Evolutionary conservation across 768 basidiomycete species (phyloP).

Genomic region (Hypholoma fasciculare): DNA sequence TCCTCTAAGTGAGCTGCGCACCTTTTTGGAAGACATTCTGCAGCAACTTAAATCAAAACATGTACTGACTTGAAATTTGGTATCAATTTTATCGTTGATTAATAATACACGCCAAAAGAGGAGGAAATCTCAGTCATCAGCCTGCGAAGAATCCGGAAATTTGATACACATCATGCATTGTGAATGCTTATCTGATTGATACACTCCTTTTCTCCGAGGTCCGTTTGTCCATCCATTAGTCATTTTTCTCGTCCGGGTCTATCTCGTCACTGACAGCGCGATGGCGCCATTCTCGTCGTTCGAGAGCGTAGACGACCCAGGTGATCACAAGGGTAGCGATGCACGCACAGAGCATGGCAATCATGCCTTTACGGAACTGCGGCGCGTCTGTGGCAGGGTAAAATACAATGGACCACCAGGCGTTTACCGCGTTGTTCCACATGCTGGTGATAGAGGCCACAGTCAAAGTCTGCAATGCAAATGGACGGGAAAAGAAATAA

Average conservation of each 20-base stretch:
- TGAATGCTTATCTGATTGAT: not conserved
- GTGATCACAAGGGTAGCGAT: slow-evolving; percentile 57
- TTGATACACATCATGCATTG: not conserved
- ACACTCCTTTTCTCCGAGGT: not conserved
- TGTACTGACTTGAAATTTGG: too few species aligned
- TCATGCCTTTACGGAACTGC: slow-evolving; percentile 65
- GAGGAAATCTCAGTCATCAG: too few species aligned
- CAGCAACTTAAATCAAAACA: too few species aligned
- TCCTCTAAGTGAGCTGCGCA: not conserved
- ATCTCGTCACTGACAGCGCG: not conserved
- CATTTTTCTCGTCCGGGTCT: not conserved
- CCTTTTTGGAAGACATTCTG: not conserved
- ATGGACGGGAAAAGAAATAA: not conserved
- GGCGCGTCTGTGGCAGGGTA: slow-evolving; percentile 78
- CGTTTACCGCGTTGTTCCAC: slow-evolving; percentile 70
- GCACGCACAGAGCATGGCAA: slow-evolving; percentile 62
- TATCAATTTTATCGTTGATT: too few species aligned
- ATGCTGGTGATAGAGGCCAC: slow-evolving; percentile 36
- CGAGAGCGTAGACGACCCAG: slow-evolving; percentile 56
- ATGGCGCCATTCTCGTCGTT: slow-evolving; percentile 34
- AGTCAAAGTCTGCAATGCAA: not conserved
- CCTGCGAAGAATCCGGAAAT: too few species aligned
- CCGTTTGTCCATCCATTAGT: not conserved
- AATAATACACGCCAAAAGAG: too few species aligned
- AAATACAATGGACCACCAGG: slow-evolving; percentile 71